These are phyloP conservation scores for Vitis riparia DNA, from an alignment of 164 flowering plant genomes.

Conservation along the genomic window DNA sequence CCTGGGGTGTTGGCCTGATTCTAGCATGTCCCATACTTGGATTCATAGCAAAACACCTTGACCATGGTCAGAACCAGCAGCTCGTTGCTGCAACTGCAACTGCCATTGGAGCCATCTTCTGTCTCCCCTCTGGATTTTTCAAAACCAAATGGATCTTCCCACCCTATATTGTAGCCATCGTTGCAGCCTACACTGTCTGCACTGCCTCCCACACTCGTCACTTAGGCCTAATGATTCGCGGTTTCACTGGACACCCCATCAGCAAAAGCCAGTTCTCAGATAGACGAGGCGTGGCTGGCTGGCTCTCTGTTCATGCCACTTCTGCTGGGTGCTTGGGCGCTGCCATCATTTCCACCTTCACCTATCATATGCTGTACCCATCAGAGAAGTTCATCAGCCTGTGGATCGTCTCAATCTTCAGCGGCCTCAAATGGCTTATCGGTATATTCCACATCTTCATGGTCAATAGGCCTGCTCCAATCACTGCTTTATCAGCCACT, in stretches of 20 bases:
- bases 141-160: slow-evolving; percentile 46
- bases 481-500: background rate
- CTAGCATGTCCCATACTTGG: slow-evolving; percentile 44
- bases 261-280: slow-evolving; percentile 24
- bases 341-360: slow-evolving; percentile 52
- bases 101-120: slow-evolving; percentile 48
- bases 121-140: slow-evolving; percentile 63
- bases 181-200: slow-evolving; percentile 30
- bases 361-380: slow-evolving; percentile 52
- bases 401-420: slow-evolving; percentile 72
- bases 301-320: slow-evolving; percentile 54
- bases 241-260: slow-evolving; percentile 33
- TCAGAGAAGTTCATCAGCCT: slow-evolving; percentile 31
- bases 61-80: slow-evolving; percentile 38
- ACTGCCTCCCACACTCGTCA: slow-evolving; percentile 59
- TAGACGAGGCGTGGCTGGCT: slow-evolving; percentile 35
- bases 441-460: slow-evolving; percentile 39
- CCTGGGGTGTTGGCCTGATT: slow-evolving; percentile 55
- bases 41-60: slow-evolving; percentile 41
- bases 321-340: slow-evolving; percentile 60
- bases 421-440: slow-evolving; percentile 55
- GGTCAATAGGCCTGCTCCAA: slow-evolving; percentile 18
- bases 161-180: slow-evolving; percentile 43
- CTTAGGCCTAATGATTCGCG: slow-evolving; percentile 58
- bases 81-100: slow-evolving; percentile 43